phyloP scores from a whole-genome alignment of 805 yeast species.

The Zygotorulaspora sp. region DNA sequence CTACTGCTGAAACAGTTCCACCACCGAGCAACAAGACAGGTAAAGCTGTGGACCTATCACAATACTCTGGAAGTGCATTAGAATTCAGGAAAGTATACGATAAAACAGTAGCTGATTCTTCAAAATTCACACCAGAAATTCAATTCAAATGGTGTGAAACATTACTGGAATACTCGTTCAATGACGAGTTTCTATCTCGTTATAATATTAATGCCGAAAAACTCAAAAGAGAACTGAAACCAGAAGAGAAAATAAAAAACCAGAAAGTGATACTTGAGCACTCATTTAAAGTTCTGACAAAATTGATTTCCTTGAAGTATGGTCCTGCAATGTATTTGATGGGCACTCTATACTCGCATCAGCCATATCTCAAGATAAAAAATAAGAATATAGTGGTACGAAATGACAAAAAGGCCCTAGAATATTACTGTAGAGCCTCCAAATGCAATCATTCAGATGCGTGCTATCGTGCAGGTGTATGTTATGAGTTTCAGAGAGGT shows the following conservation, averaged over 20 bases:
- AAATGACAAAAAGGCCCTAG: slow-evolving; percentile 59
- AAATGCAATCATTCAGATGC: slow-evolving; percentile 53
- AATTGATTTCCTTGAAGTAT: slow-evolving; percentile 46
- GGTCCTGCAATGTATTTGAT: slow-evolving; percentile 54
- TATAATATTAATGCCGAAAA: slow-evolving; percentile 47
- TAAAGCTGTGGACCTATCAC: slow-evolving; percentile 13
- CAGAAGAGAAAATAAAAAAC: slow-evolving; percentile 46
- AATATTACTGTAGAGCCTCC: slow-evolving; percentile 57
- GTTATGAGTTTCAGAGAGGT: slow-evolving; percentile 51
- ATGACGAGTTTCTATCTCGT: slow-evolving; percentile 39
- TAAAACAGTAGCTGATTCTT: slow-evolving; percentile 25
- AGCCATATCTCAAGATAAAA: slow-evolving; percentile 42
- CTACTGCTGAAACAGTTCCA: neutral
- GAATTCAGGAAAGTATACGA: slow-evolving; percentile 26
- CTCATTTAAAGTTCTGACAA: slow-evolving; percentile 56
- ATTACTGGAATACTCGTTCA: slow-evolving; percentile 45
- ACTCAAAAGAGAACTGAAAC: slow-evolving; percentile 36
- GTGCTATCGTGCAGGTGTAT: slow-evolving; percentile 64
- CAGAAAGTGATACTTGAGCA: slow-evolving; percentile 52
- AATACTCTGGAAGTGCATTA: slow-evolving; percentile 19
- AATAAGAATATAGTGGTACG: slow-evolving; percentile 47
- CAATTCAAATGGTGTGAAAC: slow-evolving; percentile 63
- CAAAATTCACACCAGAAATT: slow-evolving; percentile 43
- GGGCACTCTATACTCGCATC: slow-evolving; percentile 59
- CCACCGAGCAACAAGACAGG: slow-evolving; percentile 1